phyloP scores from a whole-genome alignment of 805 yeast species.

The Nakazawaea populi region DNA sequence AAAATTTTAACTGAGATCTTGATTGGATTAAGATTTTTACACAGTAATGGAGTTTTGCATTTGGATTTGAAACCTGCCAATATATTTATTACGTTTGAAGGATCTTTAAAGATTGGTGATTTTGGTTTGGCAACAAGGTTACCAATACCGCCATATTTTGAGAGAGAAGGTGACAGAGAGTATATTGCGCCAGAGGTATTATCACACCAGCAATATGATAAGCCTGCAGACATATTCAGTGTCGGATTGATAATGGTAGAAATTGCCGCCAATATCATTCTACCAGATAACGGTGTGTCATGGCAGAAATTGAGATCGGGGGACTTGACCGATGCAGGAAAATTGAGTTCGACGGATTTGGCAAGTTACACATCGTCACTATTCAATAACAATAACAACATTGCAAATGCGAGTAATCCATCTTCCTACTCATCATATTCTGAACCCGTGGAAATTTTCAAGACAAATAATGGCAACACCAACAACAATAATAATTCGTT shows the following conservation, averaged over 20 bases:
- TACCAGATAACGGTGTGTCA: slow-evolving; percentile 93
- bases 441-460: slow-evolving; percentile 5
- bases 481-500: slow-evolving; percentile 7
- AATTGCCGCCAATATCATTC: slow-evolving; percentile 88
- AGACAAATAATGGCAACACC: slow-evolving; percentile 1
- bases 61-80: slow-evolving; percentile 94
- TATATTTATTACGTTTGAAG: slow-evolving; percentile 90
- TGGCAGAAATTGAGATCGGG: slow-evolving; percentile 97
- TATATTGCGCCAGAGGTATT: slow-evolving; percentile 97
- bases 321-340: slow-evolving; percentile 92
- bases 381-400: slow-evolving; percentile 11
- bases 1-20: slow-evolving; percentile 83
- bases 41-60: slow-evolving; percentile 71
- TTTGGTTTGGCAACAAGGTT: slow-evolving; percentile 88
- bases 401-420: slow-evolving; percentile 11
- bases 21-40: slow-evolving; percentile 76
- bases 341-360: slow-evolving; percentile 67
- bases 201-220: slow-evolving; percentile 73
- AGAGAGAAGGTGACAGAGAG: slow-evolving; percentile 95
- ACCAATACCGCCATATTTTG: slow-evolving; percentile 70
- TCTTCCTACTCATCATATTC: slow-evolving; percentile 12
- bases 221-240: slow-evolving; percentile 93
- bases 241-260: slow-evolving; percentile 90
- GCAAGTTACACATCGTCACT: slow-evolving; percentile 19
- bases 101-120: slow-evolving; percentile 89